Base-by-base conservation (phyloP, 306 rosid species). In the Lathyrus aphaca region DNA sequence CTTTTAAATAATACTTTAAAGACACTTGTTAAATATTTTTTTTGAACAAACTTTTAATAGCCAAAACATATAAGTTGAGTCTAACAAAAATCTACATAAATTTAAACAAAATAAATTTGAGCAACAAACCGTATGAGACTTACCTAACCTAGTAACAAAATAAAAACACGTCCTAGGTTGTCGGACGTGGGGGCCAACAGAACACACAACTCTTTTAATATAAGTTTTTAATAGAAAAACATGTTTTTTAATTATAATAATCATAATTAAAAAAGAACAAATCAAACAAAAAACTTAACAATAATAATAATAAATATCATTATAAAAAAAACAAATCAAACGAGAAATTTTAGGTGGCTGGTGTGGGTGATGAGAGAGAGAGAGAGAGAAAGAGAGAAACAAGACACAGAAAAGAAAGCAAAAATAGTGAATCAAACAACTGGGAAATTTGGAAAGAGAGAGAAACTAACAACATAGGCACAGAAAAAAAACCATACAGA, bases 351-450 rank as follows among this genome's bases (percentile, higher is more conserved):
- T 44, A 77, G 83, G 40, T 68, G 87, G 83, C 78, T 74, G 86
- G 79, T 77, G 70, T 82, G 82, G 83, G 68, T 74, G 77, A 70
- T 70, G 92, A 82, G 89, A 80, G 83, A 71, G 92, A 82, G 89
- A 80, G 83, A 71, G 80, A 80, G 75, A 25, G 82, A 71, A 78
- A 80, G 75, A 40, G 67, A 71, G 62, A 55, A 71, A 48, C 42
- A 6, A 73, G 42, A 64, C 25, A 59, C 56, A 43, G 55, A 60
- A 6, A 68, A 18, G 11, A 64, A 61, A 46, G 66, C 42, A 5
- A 56, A 56, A 57, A 49, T 25, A 40, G 48, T 39, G 70, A 75
- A 23, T 45, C 74, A 10, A 40, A 21, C 51, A 72, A 40, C 35
- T 55, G 78, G 71, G 64, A 45, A 43, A 6, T 21, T 53, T 53